Evolutionary conservation across 177 flowering plant species (phyloP).

Genomic region (Vitis hybrid): DNA sequence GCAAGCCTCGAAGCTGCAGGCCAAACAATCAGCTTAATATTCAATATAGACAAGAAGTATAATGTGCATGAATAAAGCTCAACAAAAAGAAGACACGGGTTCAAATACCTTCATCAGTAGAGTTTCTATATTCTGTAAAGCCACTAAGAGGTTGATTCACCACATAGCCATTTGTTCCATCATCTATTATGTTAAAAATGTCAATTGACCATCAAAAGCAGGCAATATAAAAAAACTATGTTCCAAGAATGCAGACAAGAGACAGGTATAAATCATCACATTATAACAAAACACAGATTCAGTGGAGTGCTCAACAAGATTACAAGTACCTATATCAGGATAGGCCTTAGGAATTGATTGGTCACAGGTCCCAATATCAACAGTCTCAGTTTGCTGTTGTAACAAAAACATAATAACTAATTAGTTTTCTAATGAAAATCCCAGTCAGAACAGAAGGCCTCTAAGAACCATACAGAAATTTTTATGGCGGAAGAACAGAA

Average conservation of each 20-base stretch:
- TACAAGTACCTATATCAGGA: conserved; percentile 47
- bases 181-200: conserved; percentile 37
- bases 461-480: neutral
- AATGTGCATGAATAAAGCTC: too few relatives aligned
- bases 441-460: neutral
- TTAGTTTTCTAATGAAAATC: neutral
- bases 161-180: conserved; percentile 42
- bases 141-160: conserved; percentile 31
- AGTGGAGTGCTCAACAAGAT: neutral
- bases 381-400: conserved; percentile 64
- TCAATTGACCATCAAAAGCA: neutral
- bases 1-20: conserved; percentile 50
- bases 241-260: neutral
- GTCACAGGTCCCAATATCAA: conserved; percentile 84
- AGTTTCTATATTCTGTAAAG: conserved; percentile 35
- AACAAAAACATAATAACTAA: neutral
- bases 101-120: conserved; percentile 51
- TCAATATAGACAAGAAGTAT: neutral
- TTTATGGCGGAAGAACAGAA: neutral
- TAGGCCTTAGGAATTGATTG: conserved; percentile 59
- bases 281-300: neutral
- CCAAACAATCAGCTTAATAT: conserved; percentile 7
- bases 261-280: conserved; percentile 1
- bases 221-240: neutral
- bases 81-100: neutral